Evolutionary conservation across 176 grass and related monocot species (phyloP), one percentile per base, ranked within the genome.

Genomic region (Ensete glaucum): DNA sequence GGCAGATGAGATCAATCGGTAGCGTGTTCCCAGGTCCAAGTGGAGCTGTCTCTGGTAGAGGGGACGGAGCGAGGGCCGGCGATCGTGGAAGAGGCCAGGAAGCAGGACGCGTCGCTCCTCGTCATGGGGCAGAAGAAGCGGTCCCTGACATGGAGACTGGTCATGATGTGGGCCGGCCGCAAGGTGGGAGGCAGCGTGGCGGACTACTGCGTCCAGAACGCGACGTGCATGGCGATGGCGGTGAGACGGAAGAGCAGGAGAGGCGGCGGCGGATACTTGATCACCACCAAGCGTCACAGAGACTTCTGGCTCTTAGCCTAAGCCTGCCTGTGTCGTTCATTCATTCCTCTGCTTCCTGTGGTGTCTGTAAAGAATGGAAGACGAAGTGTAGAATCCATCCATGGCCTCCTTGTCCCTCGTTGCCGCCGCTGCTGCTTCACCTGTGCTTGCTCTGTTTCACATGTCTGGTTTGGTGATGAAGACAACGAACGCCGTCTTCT

Each of bases 301-400:
- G 88, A 96, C 58, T 96, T 96, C 83, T 96, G 92, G 92, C 92
- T 96, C 64, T 77, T 96, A 19, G 92, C 92, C 0, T 91, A 63
- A 88, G 34, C 34, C 34, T 43, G 34, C 34, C 34, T 43, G 34
- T 6, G 6, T 43, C 34, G 5, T 43, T 6, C 34, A 43, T 43
- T 6, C 34, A 6, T 43, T 43, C 4, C 34, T 43, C 34, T 43
- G 34, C 34, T 43, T 43, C 34, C 34, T 0, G 34, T 43, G 34
- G 34, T 43, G 34, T 43, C 5, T 43, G 34, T 43, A 43, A 43
- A 43, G 34, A 43, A 43, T 43, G 34, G 34, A 43, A 43, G 34
- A 5, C 34, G 34, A 43, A 43, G 34, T 43, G 34, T 43, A 43
- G 34, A 43, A 43, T 43, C 34, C 34, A 43, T 43, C 34, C 34